phyloP scores from a whole-genome alignment of 129 eudicot genomes.

The Mikania micrantha region DNA sequence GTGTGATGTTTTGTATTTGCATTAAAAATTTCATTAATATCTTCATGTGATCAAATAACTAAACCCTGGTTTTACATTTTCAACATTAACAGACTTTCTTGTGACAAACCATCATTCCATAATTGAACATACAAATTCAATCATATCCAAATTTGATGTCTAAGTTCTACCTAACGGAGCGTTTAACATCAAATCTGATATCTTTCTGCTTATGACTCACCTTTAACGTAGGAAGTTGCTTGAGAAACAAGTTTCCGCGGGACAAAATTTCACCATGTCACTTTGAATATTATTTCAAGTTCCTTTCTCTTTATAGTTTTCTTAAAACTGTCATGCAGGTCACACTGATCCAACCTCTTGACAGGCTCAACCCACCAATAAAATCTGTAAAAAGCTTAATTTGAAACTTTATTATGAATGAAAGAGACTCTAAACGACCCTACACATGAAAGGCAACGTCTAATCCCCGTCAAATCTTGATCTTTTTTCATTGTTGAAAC shows the following conservation, averaged over 20 bases:
- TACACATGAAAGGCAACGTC: conserved; percentile 4
- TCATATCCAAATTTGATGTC: background rate
- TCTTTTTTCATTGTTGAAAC: background rate
- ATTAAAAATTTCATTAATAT: conserved; percentile 1
- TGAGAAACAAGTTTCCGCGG: conserved; percentile 19
- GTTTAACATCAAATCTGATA: conserved; percentile 6
- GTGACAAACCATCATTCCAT: conserved; percentile 16
- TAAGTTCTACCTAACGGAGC: background rate
- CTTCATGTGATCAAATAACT: conserved; percentile 14
- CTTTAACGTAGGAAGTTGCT: conserved; percentile 19
- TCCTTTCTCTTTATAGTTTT: background rate
- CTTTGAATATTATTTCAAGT: background rate
- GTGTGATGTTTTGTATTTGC: conserved; percentile 1
- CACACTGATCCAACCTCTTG: conserved; percentile 21
- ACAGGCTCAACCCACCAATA: conserved; percentile 18
- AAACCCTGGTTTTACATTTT: conserved; percentile 1
- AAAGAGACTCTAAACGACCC: background rate
- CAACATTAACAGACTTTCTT: conserved; percentile 2
- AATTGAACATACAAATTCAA: background rate
- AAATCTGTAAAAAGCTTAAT: conserved; percentile 10
- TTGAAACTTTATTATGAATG: conserved; percentile 8
- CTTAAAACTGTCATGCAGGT: background rate
- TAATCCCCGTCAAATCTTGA: conserved; percentile 2
- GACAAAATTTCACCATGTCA: conserved; percentile 10
- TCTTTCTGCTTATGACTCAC: conserved; percentile 1